Evolutionary conservation across 2,329 filamentous ascomycete species (phyloP).

Genomic region (Hypoxylon sp.): DNA sequence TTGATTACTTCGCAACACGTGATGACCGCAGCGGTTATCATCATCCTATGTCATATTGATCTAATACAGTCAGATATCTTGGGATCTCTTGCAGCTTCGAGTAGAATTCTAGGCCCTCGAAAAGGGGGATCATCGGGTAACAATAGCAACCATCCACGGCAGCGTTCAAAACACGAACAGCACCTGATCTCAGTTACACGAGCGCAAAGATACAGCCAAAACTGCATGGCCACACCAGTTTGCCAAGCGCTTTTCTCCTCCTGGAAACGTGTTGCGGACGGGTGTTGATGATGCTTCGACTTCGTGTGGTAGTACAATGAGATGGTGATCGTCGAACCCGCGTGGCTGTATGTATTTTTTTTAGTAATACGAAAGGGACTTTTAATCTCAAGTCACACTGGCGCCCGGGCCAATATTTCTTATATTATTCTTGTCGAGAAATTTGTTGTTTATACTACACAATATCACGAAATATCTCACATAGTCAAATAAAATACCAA

Average conservation of each 20-base stretch:
- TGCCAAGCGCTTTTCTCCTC: constrained; percentile 2
- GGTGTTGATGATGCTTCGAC: constrained; percentile 7
- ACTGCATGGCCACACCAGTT: constrained; percentile 24
- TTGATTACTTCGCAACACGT: too few relatives aligned
- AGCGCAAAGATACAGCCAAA: constrained; percentile 26
- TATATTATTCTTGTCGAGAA: too few relatives aligned
- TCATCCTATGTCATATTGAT: constrained; percentile 7
- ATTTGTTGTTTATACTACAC: too few relatives aligned
- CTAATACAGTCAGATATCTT: too few relatives aligned
- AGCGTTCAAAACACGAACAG: constrained; percentile 33
- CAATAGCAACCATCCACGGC: constrained; percentile 28
- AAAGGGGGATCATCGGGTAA: constrained; percentile 24
- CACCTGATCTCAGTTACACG: constrained; percentile 40
- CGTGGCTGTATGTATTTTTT: too few relatives aligned
- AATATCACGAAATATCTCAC: too few relatives aligned
- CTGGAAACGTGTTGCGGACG: constrained; percentile 9
- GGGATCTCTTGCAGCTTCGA: neutral
- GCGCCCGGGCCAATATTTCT: too few relatives aligned
- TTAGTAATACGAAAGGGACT: neutral
- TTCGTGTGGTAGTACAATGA: constrained; percentile 20
- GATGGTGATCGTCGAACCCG: too few relatives aligned
- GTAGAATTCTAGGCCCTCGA: constrained; percentile 4
- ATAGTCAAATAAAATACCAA: too few relatives aligned
- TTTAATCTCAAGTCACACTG: too few relatives aligned
- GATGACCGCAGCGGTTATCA: neutral